Conservation (phyloP, 164 flowering plant genomes). For the Umbilicus rupestris region DNA sequence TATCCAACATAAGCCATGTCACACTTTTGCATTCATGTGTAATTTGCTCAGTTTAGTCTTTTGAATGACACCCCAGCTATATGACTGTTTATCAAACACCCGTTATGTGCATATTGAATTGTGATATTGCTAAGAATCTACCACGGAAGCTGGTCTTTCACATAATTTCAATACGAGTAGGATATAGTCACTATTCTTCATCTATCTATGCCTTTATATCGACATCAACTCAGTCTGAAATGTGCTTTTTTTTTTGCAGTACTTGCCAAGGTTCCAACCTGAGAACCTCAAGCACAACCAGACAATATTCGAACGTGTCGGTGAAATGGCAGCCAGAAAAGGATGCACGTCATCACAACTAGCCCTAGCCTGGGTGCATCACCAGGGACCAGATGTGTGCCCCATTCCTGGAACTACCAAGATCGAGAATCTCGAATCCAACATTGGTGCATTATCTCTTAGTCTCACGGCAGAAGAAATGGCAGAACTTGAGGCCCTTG, state of each 20-base stretch:
- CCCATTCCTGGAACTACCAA: slow-evolving; percentile 39
- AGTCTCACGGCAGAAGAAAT: slow-evolving; percentile 27
- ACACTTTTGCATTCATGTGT: too few species aligned
- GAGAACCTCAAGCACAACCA: slow-evolving; percentile 32
- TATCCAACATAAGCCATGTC: too few species aligned
- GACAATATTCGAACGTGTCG: slow-evolving; percentile 20
- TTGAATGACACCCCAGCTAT: too few species aligned
- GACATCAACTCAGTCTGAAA: not conserved
- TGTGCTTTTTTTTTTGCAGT: not conserved
- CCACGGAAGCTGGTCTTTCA: too few species aligned
- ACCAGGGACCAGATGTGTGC: slow-evolving; percentile 28
- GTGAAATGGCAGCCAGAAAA: slow-evolving; percentile 22
- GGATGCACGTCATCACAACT: slow-evolving; percentile 32
- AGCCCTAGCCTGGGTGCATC: slow-evolving; percentile 35
- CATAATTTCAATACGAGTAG: too few species aligned
- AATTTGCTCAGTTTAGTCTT: too few species aligned
- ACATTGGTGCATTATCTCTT: slow-evolving; percentile 29
- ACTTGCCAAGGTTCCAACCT: slow-evolving; percentile 25
- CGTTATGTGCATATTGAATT: too few species aligned
- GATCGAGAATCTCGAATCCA: slow-evolving; percentile 31
- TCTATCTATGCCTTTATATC: not conserved
- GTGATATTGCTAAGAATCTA: too few species aligned
- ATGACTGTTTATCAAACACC: too few species aligned
- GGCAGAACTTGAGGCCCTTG: slow-evolving; percentile 36
- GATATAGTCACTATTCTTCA: too few species aligned